Conservation (phyloP, 1,284 basidiomycete species). For the Phylloboletellus chloephorus region DNA sequence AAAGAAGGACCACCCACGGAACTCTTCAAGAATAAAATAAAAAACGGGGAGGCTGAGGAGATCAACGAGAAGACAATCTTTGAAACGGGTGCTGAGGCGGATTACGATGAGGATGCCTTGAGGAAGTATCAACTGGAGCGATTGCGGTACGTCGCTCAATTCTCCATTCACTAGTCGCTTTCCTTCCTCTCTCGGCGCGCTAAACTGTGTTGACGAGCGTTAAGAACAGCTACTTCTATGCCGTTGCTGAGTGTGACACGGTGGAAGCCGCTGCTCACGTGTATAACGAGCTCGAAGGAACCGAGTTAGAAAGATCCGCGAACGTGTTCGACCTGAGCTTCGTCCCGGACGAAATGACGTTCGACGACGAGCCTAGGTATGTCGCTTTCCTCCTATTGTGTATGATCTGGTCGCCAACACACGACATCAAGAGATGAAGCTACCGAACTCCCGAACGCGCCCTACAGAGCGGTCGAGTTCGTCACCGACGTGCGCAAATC, state of each 20-base stretch:
- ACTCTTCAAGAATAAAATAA: conserved; percentile 61
- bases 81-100: conserved; percentile 60
- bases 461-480: conserved; percentile 85
- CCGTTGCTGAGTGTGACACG: conserved; percentile 87
- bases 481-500: conserved; percentile 77
- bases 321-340: conserved; percentile 95
- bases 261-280: conserved; percentile 76
- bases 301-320: conserved; percentile 95
- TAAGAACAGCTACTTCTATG: conserved; percentile 85
- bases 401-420: not conserved
- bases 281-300: conserved; percentile 85
- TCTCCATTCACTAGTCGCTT: not conserved
- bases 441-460: conserved; percentile 55
- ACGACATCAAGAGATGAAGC: conserved; percentile 69
- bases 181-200: not conserved
- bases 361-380: conserved; percentile 77
- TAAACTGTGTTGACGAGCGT: conserved; percentile 1
- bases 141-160: conserved; percentile 58
- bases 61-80: conserved; percentile 64
- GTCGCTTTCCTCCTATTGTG: conserved; percentile 10
- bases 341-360: conserved; percentile 89
- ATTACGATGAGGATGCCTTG: conserved; percentile 85
- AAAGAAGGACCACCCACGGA: conserved; percentile 86
- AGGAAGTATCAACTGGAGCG: conserved; percentile 93
- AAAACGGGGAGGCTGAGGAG: conserved; percentile 41